Conservation (phyloP, 805 yeast genomes). For the Ogataea naganishii region DNA sequence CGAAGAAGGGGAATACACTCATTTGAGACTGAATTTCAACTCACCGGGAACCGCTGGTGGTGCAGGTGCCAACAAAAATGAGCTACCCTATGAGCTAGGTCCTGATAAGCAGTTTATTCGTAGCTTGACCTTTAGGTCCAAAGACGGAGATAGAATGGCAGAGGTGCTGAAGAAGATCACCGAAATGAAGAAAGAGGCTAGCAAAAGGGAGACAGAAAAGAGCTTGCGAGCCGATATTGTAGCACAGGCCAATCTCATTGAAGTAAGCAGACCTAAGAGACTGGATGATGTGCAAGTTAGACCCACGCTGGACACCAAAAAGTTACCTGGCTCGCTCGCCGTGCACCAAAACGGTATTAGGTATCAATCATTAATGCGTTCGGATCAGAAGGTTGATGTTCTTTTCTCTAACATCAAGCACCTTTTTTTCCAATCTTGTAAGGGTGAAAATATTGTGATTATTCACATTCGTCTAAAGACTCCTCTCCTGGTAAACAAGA, state of each 20-base stretch:
- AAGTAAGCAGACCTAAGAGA: constrained; percentile 77
- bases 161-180: constrained; percentile 85
- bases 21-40: constrained; percentile 81
- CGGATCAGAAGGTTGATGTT: constrained; percentile 82
- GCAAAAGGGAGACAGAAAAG: constrained; percentile 83
- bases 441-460: constrained; percentile 86
- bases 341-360: constrained; percentile 95
- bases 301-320: constrained; percentile 96
- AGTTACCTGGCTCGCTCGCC: constrained; percentile 82
- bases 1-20: constrained; percentile 94
- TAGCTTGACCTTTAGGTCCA: constrained; percentile 79
- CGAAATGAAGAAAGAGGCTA: constrained; percentile 86
- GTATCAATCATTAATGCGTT: constrained; percentile 77
- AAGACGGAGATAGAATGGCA: constrained; percentile 84
- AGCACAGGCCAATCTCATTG: constrained; percentile 80
- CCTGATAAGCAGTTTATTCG: constrained; percentile 82
- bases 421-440: constrained; percentile 90
- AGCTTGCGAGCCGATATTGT: constrained; percentile 92
- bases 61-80: constrained; percentile 57
- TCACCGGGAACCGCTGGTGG: constrained; percentile 81
- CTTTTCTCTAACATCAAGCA: constrained; percentile 88
- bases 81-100: constrained; percentile 84
- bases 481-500: constrained; percentile 92
- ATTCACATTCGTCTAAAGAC: constrained; percentile 88
- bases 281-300: constrained; percentile 84